phyloP scores from a whole-genome alignment of 129 eudicot species.

The Tagetes patula region DNA sequence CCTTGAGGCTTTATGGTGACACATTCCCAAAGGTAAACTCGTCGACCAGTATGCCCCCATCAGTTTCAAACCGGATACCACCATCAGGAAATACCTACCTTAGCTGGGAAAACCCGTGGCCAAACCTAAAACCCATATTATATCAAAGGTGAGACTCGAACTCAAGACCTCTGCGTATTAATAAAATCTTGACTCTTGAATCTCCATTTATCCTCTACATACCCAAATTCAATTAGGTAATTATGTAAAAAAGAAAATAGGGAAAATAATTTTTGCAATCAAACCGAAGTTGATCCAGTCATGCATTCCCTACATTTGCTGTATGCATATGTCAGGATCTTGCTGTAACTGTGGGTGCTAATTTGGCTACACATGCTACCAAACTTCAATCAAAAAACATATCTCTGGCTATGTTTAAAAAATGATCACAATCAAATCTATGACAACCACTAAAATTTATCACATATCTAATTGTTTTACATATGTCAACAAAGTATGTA shows the following conservation, averaged over 20 bases:
- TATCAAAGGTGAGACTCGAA: too few relatives aligned
- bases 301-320: slow-evolving; percentile 38
- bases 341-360: slow-evolving; percentile 28
- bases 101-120: too few relatives aligned
- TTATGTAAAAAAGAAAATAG: not conserved
- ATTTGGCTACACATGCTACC: slow-evolving; percentile 31
- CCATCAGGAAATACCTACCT: too few relatives aligned
- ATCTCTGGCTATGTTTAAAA: slow-evolving; percentile 3
- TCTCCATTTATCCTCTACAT: not conserved
- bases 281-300: slow-evolving; percentile 29
- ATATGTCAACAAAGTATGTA: not conserved
- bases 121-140: too few relatives aligned
- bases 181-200: not conserved
- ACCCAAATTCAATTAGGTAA: not conserved
- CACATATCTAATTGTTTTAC: not conserved
- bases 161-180: too few relatives aligned
- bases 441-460: not conserved
- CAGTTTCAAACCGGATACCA: too few relatives aligned
- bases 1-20: too few relatives aligned
- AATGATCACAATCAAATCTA: not conserved
- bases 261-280: slow-evolving; percentile 12
- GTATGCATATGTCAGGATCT: slow-evolving; percentile 34
- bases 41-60: too few relatives aligned
- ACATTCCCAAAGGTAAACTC: too few relatives aligned
- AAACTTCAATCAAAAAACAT: slow-evolving; percentile 18